Evolutionary conservation across 1,284 basidiomycete species (phyloP), one percentile per base, ranked within the genome.

Genomic region (Exsudoporus floridanus): DNA sequence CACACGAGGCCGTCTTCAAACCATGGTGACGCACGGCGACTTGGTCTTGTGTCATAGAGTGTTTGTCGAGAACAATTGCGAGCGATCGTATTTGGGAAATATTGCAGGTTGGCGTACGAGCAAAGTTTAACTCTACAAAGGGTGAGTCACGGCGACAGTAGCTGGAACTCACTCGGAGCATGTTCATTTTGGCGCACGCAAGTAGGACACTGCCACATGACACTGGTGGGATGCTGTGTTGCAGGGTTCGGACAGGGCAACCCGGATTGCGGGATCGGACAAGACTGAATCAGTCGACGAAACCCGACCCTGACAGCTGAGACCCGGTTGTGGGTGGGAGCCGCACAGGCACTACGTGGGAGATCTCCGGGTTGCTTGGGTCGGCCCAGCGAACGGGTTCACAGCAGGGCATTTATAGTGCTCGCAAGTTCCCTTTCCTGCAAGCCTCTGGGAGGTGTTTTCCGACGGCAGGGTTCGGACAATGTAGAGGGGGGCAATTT

Each of bases 261-360:
- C 58, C 61, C 38, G 51, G 65, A 27, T 63, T 42, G 31, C 36
- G 37, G 28, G 38, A 63, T 33, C 54, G 50, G 46, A 51, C 33
- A 12, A 36, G 23, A 40, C 37, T 25, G 56, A 50, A 56, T 59
- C 46, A n/a, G 1, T 44, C 18, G 33, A 50, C n/a, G 45, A 58
- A 61, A 61, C 56, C 54, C 46, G 57, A 61, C 39, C 51, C 54
- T 46, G 46, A 37, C 5, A 12, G 38, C n/a, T n/a, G n/a, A 28
- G 35, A 56, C 57, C 55, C 46, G 55, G 34, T 28, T 52, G 62
- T 37, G 47, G 43, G 56, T 56, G 64, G 49, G 41, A 66, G 51
- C 41, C 31, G 47, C 25, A 37, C 37, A 38, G 54, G 52, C 49
- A 59, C 58, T 60, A 69, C 60, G 67, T 56, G 69, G 42, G 66